Evolutionary conservation across 495 filamentous ascomycete species (phyloP).

Genomic region (Astrothelium macrocarpum): DNA sequence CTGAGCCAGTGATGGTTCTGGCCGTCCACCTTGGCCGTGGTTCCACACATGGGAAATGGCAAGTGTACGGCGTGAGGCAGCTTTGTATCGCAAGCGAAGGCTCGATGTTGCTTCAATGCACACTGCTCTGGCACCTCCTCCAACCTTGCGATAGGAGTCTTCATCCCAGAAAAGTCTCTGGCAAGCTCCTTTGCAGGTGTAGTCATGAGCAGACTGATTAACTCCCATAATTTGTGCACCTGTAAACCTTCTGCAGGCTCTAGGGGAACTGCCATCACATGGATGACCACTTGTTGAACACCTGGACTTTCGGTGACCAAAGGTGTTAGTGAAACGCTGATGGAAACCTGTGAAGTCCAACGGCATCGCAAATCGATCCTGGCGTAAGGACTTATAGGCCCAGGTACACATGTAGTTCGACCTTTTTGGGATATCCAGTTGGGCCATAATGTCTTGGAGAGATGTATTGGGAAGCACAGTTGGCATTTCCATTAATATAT

Average conservation of each 20-base stretch:
- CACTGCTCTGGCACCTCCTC: neutral
- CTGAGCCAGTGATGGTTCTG: neutral
- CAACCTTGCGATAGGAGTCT: neutral
- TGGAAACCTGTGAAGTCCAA: neutral
- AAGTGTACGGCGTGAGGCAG: neutral
- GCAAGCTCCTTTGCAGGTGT: neutral
- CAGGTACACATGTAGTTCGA: neutral
- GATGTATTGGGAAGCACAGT: neutral
- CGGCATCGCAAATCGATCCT: neutral
- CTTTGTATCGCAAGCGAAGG: neutral
- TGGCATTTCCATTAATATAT: neutral
- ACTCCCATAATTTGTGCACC: neutral
- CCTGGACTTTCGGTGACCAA: neutral
- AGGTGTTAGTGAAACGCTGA: neutral
- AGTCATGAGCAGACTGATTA: neutral
- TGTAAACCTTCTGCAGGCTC: neutral
- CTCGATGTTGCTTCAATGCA: neutral
- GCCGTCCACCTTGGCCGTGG: neutral
- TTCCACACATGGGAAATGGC: neutral
- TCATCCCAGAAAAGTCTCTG: neutral
- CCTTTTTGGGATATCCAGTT: neutral
- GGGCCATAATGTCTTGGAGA: neutral
- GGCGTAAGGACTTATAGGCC: neutral
- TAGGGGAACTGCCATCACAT: neutral
- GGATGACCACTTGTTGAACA: neutral